Evolutionary conservation across 164 flowering plant genomes (phyloP).

Genomic region (Paratinospora sagittata): DNA sequence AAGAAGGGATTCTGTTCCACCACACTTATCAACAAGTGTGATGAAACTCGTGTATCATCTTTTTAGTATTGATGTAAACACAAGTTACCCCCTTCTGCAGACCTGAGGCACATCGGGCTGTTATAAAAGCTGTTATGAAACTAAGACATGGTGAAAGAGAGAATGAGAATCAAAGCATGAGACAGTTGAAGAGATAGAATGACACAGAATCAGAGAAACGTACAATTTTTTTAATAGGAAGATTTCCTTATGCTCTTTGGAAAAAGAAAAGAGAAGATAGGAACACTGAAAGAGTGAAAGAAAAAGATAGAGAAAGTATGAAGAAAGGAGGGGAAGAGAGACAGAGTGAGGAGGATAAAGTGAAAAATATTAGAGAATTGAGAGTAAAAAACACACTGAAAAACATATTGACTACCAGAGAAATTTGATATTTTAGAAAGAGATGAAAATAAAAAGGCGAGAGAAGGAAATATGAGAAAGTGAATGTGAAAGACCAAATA

Average conservation of each 20-base stretch:
- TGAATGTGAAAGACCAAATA: not conserved
- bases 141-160: not conserved
- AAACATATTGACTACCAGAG: too few species aligned
- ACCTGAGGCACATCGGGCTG: too few species aligned
- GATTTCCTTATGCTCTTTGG: too few species aligned
- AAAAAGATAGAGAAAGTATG: not conserved
- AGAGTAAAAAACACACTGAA: not conserved
- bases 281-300: not conserved
- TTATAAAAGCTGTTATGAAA: not conserved
- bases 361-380: not conserved
- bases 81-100: not conserved
- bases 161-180: not conserved
- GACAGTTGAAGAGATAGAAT: not conserved
- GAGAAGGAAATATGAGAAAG: not conserved
- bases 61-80: not conserved
- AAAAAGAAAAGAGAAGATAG: not conserved
- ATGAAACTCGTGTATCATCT: not conserved
- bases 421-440: too few species aligned
- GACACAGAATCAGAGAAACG: not conserved
- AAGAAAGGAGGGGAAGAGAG: not conserved
- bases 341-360: not conserved
- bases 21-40: too few species aligned
- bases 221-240: not conserved
- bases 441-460: not conserved
- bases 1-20: too few species aligned